Evolutionary conservation across 768 basidiomycete species (phyloP).

Genomic region (Tephrocybe rancida): DNA sequence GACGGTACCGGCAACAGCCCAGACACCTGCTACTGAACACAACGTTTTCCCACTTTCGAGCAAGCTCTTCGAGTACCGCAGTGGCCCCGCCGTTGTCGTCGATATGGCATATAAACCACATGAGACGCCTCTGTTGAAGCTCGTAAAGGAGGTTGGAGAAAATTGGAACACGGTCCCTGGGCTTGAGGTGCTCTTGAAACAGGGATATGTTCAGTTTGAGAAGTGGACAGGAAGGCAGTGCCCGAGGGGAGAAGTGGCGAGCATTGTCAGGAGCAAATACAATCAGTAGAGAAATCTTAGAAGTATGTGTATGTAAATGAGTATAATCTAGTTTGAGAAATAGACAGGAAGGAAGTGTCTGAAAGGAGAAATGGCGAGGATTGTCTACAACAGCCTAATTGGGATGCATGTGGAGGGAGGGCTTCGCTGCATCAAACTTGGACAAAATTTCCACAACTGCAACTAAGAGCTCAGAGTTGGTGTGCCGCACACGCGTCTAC

Average conservation of each 20-base stretch:
- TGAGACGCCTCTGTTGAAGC: conserved; percentile 73
- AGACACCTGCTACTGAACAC: conserved; percentile 32
- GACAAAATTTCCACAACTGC: too few relatives aligned
- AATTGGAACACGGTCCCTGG: conserved; percentile 79
- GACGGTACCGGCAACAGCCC: conserved; percentile 81
- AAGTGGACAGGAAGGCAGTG: conserved; percentile 75
- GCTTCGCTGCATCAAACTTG: too few relatives aligned
- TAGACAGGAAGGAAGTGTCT: neutral
- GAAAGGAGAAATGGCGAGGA: too few relatives aligned
- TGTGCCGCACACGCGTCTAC: too few relatives aligned
- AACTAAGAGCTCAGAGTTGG: too few relatives aligned
- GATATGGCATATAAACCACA: conserved; percentile 96
- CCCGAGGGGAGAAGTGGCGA: conserved; percentile 48
- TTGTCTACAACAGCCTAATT: too few relatives aligned
- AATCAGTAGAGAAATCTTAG: conserved; percentile 5
- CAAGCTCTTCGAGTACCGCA: conserved; percentile 55
- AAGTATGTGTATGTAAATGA: neutral
- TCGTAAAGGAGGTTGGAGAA: conserved; percentile 55
- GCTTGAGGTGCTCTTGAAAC: conserved; percentile 84
- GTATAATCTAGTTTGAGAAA: neutral
- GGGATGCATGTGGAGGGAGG: too few relatives aligned
- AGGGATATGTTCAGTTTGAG: conserved; percentile 86
- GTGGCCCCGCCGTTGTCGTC: conserved; percentile 66
- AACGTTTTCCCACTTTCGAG: conserved; percentile 52
- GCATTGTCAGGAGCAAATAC: conserved; percentile 52